Percentiles rank a stretch among this genome's conserved stretches.
Evolutionary conservation across 2,329 filamentous ascomycete genomes (phyloP).

Genomic region (Grosmannia penicillata): DNA sequence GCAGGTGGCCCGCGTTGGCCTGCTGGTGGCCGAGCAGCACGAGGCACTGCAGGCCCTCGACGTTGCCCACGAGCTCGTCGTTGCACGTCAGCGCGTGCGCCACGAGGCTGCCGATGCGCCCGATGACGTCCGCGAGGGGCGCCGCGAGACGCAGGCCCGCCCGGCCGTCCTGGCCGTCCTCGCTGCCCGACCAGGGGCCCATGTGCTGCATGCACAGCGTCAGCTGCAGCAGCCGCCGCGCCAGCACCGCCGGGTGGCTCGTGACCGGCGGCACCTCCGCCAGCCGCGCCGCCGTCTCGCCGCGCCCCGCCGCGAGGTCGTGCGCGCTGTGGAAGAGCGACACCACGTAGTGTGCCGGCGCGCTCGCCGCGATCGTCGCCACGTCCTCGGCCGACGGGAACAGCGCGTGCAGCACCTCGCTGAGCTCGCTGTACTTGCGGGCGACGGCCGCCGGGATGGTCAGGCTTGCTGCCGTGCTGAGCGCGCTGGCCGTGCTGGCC

Average conservation of each 20-base stretch:
- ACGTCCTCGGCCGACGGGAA: slow-evolving; percentile 22
- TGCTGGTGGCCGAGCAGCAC: slow-evolving; percentile 33
- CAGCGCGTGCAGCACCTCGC: slow-evolving; percentile 16
- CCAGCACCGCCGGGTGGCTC: slow-evolving; percentile 32
- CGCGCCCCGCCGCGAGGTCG: slow-evolving; percentile 17
- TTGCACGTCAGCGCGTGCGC: slow-evolving; percentile 29
- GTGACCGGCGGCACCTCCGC: slow-evolving; percentile 17
- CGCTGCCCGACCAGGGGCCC: slow-evolving; percentile 15
- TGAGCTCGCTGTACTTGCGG: slow-evolving; percentile 18
- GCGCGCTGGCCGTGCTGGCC: not conserved
- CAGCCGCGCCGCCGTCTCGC: slow-evolving; percentile 12
- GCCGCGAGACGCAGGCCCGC: slow-evolving; percentile 16
- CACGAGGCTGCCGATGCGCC: slow-evolving; percentile 18
- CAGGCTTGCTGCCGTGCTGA: slow-evolving; percentile 1
- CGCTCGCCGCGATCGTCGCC: slow-evolving; percentile 15
- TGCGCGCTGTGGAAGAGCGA: slow-evolving; percentile 17
- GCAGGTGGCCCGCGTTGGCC: slow-evolving; percentile 36
- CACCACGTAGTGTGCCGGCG: slow-evolving; percentile 15
- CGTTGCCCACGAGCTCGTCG: slow-evolving; percentile 33
- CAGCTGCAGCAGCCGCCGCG: slow-evolving; percentile 30
- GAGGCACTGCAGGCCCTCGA: slow-evolving; percentile 38
- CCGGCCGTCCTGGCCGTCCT: too few relatives aligned
- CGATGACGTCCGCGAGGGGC: slow-evolving; percentile 15
- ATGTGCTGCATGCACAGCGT: slow-evolving; percentile 31
- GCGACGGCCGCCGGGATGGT: slow-evolving; percentile 7